Percentiles rank a stretch among this genome's conserved stretches.
These are phyloP conservation scores for Inga leiocalycina DNA, from an alignment of 306 rosid genomes.

Conservation along the genomic window DNA sequence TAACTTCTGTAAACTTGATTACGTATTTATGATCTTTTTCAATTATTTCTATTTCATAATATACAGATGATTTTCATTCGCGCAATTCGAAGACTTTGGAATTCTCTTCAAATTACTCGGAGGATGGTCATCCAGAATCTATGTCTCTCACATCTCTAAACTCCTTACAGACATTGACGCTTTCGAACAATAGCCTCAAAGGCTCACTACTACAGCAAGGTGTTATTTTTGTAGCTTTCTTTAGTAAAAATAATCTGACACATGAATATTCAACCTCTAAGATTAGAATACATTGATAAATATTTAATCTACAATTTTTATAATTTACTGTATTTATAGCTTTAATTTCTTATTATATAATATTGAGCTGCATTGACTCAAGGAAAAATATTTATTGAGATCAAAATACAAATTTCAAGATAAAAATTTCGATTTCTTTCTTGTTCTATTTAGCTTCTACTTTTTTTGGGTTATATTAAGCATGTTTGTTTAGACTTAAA, in stretches of 20 bases:
- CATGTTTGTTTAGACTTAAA: too few relatives aligned
- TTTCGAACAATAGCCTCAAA: background rate
- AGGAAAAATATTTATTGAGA: too few relatives aligned
- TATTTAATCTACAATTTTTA: background rate
- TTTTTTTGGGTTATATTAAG: too few relatives aligned
- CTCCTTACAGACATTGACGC: background rate
- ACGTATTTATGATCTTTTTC: background rate
- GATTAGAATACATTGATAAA: background rate
- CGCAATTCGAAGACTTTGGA: background rate
- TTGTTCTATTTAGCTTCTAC: too few relatives aligned
- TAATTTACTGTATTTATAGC: too few relatives aligned
- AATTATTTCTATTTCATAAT: background rate
- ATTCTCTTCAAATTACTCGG: background rate
- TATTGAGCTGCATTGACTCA: background rate
- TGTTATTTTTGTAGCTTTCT: background rate
- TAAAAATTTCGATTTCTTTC: too few relatives aligned
- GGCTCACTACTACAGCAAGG: conserved; percentile 16
- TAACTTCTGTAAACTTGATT: background rate
- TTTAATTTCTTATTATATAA: too few relatives aligned
- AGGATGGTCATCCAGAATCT: background rate
- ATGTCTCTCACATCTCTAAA: background rate
- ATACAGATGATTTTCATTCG: background rate
- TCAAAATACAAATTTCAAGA: too few relatives aligned
- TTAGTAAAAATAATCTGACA: background rate
- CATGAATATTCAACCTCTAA: background rate